Base-by-base conservation (phyloP, 305 asterid genomes). In the Fraxinus platypoda region DNA sequence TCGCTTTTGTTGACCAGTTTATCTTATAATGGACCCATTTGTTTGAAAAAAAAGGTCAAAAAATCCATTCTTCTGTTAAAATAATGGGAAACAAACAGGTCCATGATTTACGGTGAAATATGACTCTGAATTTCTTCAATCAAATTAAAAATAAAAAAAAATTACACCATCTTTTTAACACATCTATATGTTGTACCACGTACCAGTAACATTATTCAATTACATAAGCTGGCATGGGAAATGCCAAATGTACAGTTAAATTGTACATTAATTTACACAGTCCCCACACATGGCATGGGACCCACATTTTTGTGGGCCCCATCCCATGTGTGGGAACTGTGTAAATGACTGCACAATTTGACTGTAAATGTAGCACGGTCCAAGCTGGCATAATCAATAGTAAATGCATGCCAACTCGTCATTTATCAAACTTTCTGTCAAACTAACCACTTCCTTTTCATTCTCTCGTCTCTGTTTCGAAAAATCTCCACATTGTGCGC, bases 401-500 rank as follows among this genome's bases (percentile, higher is more conserved):
- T 46, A 15, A 46, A 46, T 46, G 57, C 57, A 46, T 46, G 57
- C n/a, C 6, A 13, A 46, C 57, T 13, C 57, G 19, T 15, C 57
- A 1, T 46, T 46, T 13, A 46, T 46, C 57, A 13, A 46, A 46
- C 57, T 46, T 46, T 13, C n/a, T 46, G 54, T 43, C n/a, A 46
- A 46, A 46, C 57, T 46, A 46, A 46, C 64, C 23, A 43, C 3
- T 26, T 26, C 34, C 12, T 23, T 80, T 75, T 25, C 59, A 66
- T 76, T 83, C 87, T 84, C 82, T 76, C 85, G 37, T 81, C 79
- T 38, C 85, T 13, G 78, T 86, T 84, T 78, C 86, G 80, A 75
- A 80, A 82, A 82, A 78, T 81, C 80, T 85, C 88, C 90, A 78
- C 82, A 83, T 72, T 82, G 84, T 82, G 43, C 87, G 87, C 84